Evolutionary conservation across 345 rosid species (phyloP).

Genomic region (Mangifera indica): DNA sequence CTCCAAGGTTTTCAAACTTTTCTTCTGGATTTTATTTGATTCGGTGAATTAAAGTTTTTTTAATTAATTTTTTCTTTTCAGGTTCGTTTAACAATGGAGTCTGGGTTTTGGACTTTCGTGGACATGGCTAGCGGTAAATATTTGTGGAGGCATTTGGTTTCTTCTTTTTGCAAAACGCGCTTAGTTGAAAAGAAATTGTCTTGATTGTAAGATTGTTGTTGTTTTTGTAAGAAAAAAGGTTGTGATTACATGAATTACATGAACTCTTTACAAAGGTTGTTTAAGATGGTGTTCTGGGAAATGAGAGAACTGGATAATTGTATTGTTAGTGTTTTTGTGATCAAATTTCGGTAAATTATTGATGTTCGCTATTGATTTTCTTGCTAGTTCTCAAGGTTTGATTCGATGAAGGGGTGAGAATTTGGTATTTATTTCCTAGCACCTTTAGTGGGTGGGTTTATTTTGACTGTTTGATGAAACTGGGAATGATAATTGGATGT

Average conservation of each 20-base stretch:
- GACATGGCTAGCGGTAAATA: constrained; percentile 83
- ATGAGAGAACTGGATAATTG: neutral
- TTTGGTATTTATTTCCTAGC: neutral
- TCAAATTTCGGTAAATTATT: too few species aligned
- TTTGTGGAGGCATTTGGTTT: constrained; percentile 67
- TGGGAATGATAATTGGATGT: too few species aligned
- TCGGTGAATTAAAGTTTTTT: neutral
- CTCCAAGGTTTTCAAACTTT: constrained; percentile 24
- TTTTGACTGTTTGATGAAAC: neutral
- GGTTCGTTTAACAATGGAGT: constrained; percentile 44
- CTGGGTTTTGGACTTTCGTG: constrained; percentile 64
- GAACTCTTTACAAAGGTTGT: neutral
- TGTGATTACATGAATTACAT: neutral
- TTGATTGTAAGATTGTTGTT: constrained; percentile 12
- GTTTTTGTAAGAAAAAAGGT: neutral
- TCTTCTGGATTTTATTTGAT: neutral
- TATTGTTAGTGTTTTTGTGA: neutral
- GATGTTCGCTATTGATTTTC: too few species aligned
- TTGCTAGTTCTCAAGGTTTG: too few species aligned
- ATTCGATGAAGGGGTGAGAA: neutral
- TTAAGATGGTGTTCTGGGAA: neutral
- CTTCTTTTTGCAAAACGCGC: constrained; percentile 22
- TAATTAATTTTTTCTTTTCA: constrained; percentile 1
- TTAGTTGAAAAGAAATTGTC: neutral
- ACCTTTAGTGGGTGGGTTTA: neutral